phyloP scores from a whole-genome alignment of 306 rosid genomes.

The Quercus robur region DNA sequence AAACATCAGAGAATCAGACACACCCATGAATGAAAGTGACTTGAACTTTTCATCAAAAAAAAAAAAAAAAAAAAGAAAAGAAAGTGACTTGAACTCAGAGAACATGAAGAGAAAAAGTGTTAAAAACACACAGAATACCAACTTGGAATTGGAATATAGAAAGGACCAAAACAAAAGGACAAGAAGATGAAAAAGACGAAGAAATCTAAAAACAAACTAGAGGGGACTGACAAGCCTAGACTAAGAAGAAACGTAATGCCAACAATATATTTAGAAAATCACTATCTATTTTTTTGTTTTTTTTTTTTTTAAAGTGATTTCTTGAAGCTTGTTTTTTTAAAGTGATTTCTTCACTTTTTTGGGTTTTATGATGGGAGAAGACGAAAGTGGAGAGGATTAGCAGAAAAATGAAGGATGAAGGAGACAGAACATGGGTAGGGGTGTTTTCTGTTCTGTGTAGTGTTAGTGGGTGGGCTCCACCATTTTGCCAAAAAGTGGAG shows the following conservation, averaged over 20 bases:
- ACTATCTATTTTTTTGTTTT: neutral
- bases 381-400: too few species aligned
- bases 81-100: neutral
- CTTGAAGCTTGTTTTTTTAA: slow-evolving; percentile 16
- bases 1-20: slow-evolving; percentile 31
- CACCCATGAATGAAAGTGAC: slow-evolving; percentile 26
- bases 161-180: neutral
- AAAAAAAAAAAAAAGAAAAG: too few species aligned
- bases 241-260: neutral
- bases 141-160: too few species aligned
- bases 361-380: too few species aligned
- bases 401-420: too few species aligned
- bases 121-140: neutral
- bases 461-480: too few species aligned
- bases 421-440: too few species aligned
- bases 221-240: neutral
- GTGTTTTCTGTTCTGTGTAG: too few species aligned
- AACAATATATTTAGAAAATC: neutral
- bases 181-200: neutral
- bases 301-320: slow-evolving; percentile 6
- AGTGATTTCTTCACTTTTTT: too few species aligned
- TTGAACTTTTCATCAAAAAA: neutral
- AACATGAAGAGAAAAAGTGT: neutral
- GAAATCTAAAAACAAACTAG: neutral
- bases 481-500: too few species aligned